phyloP scores from a whole-genome alignment of 2,329 filamentous ascomycete genomes.

The Graphiopsis chlorocephala region DNA sequence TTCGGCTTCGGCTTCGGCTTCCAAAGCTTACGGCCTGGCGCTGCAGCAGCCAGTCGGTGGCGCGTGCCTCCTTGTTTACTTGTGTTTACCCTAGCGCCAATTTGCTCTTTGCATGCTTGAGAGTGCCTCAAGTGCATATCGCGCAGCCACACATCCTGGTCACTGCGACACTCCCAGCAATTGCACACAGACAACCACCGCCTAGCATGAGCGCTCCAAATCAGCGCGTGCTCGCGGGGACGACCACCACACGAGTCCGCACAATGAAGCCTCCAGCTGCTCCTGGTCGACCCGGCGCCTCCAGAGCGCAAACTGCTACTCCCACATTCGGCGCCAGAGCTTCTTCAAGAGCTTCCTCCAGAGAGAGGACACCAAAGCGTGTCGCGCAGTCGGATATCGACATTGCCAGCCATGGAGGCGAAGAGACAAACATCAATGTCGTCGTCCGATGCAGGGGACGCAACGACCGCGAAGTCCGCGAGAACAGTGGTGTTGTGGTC shows the following conservation, averaged over 20 bases:
- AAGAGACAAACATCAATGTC: conserved; percentile 96
- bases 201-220: conserved; percentile 13
- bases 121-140: neutral
- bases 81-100: neutral
- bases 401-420: conserved; percentile 57
- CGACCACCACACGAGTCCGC: conserved; percentile 25
- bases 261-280: conserved; percentile 53
- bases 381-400: conserved; percentile 81
- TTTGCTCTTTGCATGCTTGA: neutral
- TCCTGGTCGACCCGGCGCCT: conserved; percentile 33
- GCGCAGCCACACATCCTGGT: conserved; percentile 2
- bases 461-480: conserved; percentile 85
- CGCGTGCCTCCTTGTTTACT: neutral
- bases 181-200: neutral
- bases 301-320: conserved; percentile 48
- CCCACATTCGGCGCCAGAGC: conserved; percentile 50
- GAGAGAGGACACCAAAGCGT: conserved; percentile 65
- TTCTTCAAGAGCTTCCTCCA: conserved; percentile 65
- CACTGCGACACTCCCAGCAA: neutral
- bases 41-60: too few relatives aligned
- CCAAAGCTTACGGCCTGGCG: too few relatives aligned
- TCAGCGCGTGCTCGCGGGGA: conserved; percentile 13
- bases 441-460: conserved; percentile 92
- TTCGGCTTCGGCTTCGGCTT: neutral
- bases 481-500: conserved; percentile 93